Conservation (phyloP, 2,329 filamentous ascomycete species). For the Coniochaeta prunicola region DNA sequence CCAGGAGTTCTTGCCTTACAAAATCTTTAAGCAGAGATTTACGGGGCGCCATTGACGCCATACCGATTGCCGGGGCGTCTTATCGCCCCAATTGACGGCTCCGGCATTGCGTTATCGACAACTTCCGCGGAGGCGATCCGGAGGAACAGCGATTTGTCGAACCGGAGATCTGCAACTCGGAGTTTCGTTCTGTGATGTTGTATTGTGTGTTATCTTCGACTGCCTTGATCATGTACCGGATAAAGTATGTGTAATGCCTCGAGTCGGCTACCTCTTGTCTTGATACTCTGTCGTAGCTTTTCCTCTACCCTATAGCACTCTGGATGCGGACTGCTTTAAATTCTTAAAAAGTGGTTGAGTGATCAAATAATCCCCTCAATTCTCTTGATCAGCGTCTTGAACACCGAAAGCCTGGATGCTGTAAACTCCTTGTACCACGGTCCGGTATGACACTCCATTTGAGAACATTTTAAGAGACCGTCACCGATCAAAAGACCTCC, state of each 20-base stretch:
- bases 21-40: constrained; percentile 6
- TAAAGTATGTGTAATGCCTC: no score
- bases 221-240: background rate
- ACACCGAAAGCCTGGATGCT: background rate
- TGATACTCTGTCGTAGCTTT: background rate
- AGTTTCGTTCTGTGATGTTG: background rate
- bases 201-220: no score
- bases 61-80: constrained; percentile 11
- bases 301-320: no score
- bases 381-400: background rate
- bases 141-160: background rate
- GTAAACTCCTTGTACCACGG: background rate
- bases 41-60: constrained; percentile 10
- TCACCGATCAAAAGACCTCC: background rate
- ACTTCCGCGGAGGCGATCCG: constrained; percentile 1
- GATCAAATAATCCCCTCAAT: background rate
- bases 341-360: background rate
- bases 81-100: constrained; percentile 8
- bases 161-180: background rate
- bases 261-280: background rate
- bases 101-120: background rate
- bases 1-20: background rate
- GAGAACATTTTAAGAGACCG: background rate
- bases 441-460: background rate
- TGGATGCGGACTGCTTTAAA: no score